Percentiles rank a stretch among this genome's conserved stretches.
Evolutionary conservation across 108 stramenopile species (phyloP).

Genomic region (Ochromonas danica): DNA sequence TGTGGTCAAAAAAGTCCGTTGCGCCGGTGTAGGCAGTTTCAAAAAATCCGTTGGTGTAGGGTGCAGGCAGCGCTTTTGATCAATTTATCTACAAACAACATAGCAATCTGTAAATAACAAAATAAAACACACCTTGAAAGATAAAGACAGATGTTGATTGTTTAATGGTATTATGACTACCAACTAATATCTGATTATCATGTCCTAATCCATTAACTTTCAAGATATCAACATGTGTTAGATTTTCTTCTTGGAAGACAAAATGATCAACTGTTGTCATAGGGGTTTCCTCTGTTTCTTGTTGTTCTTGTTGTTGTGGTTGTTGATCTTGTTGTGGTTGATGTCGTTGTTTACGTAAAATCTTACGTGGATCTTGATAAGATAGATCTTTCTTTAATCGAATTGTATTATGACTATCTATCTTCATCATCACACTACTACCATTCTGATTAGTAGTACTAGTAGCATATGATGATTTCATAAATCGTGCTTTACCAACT

Average conservation of each 20-base stretch:
- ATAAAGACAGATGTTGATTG: neutral
- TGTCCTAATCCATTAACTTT: neutral
- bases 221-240: neutral
- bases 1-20: too few species aligned
- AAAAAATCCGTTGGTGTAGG: slow-evolving; percentile 9
- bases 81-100: slow-evolving; percentile 10
- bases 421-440: too few species aligned
- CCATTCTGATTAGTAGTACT: neutral
- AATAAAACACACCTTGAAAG: neutral
- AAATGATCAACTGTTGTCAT: slow-evolving; percentile 3
- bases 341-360: too few species aligned
- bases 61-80: slow-evolving; percentile 5
- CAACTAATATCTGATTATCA: neutral
- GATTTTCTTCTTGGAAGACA: neutral
- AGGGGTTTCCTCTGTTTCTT: neutral
- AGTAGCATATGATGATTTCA: neutral
- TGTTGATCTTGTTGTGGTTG: too few species aligned
- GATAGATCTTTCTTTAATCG: too few species aligned
- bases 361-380: too few species aligned
- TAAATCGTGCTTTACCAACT: slow-evolving; percentile 2
- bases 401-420: neutral
- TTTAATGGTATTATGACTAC: neutral
- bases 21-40: neutral
- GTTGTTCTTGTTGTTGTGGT: too few species aligned
- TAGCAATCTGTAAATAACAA: neutral